Evolutionary conservation across 176 grass and related monocot genomes (phyloP), one percentile per base, ranked within the genome.

Genomic region (Triticum monococcum): DNA sequence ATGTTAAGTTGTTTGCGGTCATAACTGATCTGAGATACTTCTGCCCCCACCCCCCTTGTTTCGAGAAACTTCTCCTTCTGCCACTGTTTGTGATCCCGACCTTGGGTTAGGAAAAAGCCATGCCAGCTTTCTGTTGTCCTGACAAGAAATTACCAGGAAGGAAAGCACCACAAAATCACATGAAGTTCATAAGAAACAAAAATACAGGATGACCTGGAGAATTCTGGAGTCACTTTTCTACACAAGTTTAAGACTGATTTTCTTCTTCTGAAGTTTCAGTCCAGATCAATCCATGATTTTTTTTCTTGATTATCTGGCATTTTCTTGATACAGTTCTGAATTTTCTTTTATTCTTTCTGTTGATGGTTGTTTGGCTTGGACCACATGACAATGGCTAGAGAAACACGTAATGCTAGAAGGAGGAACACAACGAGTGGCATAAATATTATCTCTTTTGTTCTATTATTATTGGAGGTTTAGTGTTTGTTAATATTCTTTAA

Each of bases 391-490:
- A 68, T 20, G 66, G 7, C 8, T 35, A 36, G 17, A 68, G 60
- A 63, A 24, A 63, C 20, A 24, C 20, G 60, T 63, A 10, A 63
- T 24, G n/a, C 60, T 63, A 54, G 50, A 18, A 18, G 56, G 56
- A 36, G 32, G 30, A n/a, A 37, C 33, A 9, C 67, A 37, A 22
- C 3, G 18, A 70, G 32, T 70, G n/a, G 60, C 60, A 63, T n/a
- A 63, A 63, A 63, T n/a, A 24, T 63, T 63, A n/a, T 25, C 60
- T 63, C 14, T 56, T 91, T 84, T 65, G 23, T 26, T 78, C 56
- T 67, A 38, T 70, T 23, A 13, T 41, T 23, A 13, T 41, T 32
- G 35, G 46, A 62, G n/a, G 8, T 45, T 24, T 71, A 86, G 40
- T 79, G 31, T 41, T 64, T 82, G 7, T 36, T 78, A 54, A 52